phyloP scores from a whole-genome alignment of 371 early-diverging fungal species.

The Rhizopus arrhizus region DNA sequence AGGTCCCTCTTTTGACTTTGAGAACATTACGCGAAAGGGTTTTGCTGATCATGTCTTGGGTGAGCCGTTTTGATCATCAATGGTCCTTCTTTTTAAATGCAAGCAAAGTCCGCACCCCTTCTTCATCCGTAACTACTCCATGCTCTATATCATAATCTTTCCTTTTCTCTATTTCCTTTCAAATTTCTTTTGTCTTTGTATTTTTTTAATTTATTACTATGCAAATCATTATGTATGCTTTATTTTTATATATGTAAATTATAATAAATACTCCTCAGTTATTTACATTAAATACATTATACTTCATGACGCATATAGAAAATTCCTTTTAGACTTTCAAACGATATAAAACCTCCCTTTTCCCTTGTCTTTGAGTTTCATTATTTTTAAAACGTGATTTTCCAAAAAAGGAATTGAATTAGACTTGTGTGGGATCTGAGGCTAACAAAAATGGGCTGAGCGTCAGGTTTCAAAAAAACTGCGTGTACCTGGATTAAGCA shows the following conservation, averaged over 20 bases:
- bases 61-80: conserved; percentile 34
- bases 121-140: background rate
- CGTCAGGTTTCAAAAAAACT: background rate
- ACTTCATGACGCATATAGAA: background rate
- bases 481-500: conserved; percentile 15
- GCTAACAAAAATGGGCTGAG: background rate
- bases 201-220: too few relatives aligned
- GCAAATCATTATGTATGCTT: too few relatives aligned
- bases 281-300: conserved; percentile 11
- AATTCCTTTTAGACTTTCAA: too few relatives aligned
- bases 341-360: background rate
- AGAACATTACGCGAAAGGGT: conserved; percentile 52
- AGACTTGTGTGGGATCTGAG: conserved; percentile 11
- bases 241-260: too few relatives aligned
- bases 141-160: conserved; percentile 22
- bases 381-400: conserved; percentile 5
- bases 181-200: too few relatives aligned
- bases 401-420: conserved; percentile 9
- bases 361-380: conserved; percentile 15
- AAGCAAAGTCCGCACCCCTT: background rate
- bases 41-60: conserved; percentile 43
- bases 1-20: conserved; percentile 44
- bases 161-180: too few relatives aligned
- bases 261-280: too few relatives aligned
- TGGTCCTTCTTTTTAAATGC: conserved; percentile 29